Evolutionary conservation across 331 rosid species (phyloP), one percentile per base, ranked within the genome.

Genomic region (Cucumis variabilis): DNA sequence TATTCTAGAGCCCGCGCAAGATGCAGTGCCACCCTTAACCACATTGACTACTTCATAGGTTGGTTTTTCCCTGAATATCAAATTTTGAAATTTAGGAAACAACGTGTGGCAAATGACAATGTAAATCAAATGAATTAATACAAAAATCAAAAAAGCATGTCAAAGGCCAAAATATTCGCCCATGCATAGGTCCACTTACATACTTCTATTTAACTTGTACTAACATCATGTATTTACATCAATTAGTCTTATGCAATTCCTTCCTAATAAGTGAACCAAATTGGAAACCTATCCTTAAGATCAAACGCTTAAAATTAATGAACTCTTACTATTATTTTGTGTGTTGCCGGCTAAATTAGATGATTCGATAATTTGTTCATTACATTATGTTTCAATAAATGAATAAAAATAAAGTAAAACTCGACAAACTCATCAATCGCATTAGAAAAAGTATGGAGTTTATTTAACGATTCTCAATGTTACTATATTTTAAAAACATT

Each of bases 21-120:
- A 93, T 92, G 90, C 69, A 97, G 88, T 86, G 97, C 99, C 90
- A 95, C 99, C 85, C 99, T 92, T 78, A 97, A 92, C 87, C 99
- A 94, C 97, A 95, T 97, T 51, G 98, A 93, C 98, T 98, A 97
- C 88, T 92, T 93, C 98, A 97, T 94, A 20, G 99, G 99, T 90
- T 95, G 98, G 70, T 92, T 88, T 89, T 97, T 98, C 99, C 99
- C 99, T 97, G 83, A 55, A 90, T 53, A 86, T 71, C 85, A 89
- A 51, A 89, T 82, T 70, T 89, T 79, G 27, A 88, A 65, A 58
- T 75, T 71, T 89, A 69, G 76, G 81, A 87, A 87, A 75, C 65
- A 55, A 85, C 30, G 46, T 62, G 71, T 66, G 66, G 79, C 53
- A 65, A 55, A 11, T 21, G 83, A 78, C 15, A 46, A 77, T 41